These are phyloP conservation scores for Fomitopsis pulvina DNA, from an alignment of 768 basidiomycete species.

Conservation along the genomic window DNA sequence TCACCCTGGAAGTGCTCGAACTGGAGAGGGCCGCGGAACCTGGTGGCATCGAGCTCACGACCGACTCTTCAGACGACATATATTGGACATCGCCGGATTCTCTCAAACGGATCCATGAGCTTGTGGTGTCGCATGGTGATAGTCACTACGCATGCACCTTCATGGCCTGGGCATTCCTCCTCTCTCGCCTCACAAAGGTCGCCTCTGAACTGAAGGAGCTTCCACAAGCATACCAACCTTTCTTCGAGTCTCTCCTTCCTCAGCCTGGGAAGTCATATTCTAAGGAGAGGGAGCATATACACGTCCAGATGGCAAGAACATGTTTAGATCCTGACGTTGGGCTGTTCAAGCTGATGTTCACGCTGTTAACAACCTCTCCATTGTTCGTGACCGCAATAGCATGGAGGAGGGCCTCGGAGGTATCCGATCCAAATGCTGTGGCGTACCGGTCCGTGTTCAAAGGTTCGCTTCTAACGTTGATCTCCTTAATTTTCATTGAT, in stretches of 20 bases:
- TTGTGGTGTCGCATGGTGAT: conserved; percentile 52
- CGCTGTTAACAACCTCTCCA: conserved; percentile 61
- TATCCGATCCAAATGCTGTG: conserved; percentile 72
- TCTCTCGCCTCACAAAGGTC: conserved; percentile 52
- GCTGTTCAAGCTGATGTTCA: conserved; percentile 49
- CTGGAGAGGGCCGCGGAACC: conserved; percentile 62
- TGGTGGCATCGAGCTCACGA: conserved; percentile 43
- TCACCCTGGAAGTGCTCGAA: conserved; percentile 75
- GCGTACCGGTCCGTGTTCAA: conserved; percentile 80
- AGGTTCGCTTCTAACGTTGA: conserved; percentile 39
- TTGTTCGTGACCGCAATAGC: conserved; percentile 70
- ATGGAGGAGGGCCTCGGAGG: conserved; percentile 59
- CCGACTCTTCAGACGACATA: conserved; percentile 41
- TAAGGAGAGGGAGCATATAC: conserved; percentile 51
- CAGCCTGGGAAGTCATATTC: conserved; percentile 34
- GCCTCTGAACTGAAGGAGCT: conserved; percentile 43
- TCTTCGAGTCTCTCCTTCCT: conserved; percentile 48
- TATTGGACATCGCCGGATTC: conserved; percentile 58
- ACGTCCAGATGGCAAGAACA: conserved; percentile 51
- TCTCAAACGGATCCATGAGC: conserved; percentile 60
- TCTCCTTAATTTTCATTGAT: conserved; percentile 5
- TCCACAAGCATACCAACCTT: conserved; percentile 45
- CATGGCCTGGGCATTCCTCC: conserved; percentile 80
- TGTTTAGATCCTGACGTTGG: conserved; percentile 54
- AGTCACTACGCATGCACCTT: conserved; percentile 67